Conservation (phyloP, 176 grass and related monocot genomes). For the Oryza glaberrima region DNA sequence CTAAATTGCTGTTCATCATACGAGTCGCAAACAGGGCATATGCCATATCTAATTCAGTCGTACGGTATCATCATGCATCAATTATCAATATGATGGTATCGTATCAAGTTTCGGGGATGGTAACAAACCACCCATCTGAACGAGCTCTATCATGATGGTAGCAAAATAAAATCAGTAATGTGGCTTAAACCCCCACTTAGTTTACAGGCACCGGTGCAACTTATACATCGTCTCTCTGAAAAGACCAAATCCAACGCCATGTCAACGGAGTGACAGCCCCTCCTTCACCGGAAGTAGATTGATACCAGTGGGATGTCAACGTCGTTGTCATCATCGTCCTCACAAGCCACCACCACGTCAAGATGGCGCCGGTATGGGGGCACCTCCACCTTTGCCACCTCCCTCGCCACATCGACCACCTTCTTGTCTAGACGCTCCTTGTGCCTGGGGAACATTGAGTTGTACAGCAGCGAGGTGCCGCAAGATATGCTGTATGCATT, state of each 20-base stretch:
- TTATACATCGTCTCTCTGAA: slow-evolving; percentile 34
- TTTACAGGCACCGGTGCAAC: slow-evolving; percentile 35
- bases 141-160: slow-evolving; percentile 32
- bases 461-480: slow-evolving; percentile 80
- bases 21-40: neutral
- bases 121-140: slow-evolving; percentile 4
- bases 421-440: slow-evolving; percentile 77
- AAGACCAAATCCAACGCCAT: neutral
- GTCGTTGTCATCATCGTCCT: slow-evolving; percentile 87
- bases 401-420: slow-evolving; percentile 66
- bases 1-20: neutral
- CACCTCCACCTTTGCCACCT: slow-evolving; percentile 81
- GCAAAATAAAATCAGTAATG: slow-evolving; percentile 9
- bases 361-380: slow-evolving; percentile 70
- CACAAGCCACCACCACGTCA: slow-evolving; percentile 77
- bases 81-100: neutral
- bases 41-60: neutral
- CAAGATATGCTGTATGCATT: slow-evolving; percentile 88
- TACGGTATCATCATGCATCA: neutral
- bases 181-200: slow-evolving; percentile 6
- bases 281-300: slow-evolving; percentile 72
- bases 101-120: neutral
- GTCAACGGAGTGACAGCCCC: slow-evolving; percentile 11
- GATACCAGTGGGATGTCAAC: slow-evolving; percentile 85
- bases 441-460: slow-evolving; percentile 94